Percentiles rank a stretch among this genome's conserved stretches.
These are phyloP conservation scores for Aphanomyces cochlioides DNA, from an alignment of 352 stramenopile genomes.

Conservation along the genomic window DNA sequence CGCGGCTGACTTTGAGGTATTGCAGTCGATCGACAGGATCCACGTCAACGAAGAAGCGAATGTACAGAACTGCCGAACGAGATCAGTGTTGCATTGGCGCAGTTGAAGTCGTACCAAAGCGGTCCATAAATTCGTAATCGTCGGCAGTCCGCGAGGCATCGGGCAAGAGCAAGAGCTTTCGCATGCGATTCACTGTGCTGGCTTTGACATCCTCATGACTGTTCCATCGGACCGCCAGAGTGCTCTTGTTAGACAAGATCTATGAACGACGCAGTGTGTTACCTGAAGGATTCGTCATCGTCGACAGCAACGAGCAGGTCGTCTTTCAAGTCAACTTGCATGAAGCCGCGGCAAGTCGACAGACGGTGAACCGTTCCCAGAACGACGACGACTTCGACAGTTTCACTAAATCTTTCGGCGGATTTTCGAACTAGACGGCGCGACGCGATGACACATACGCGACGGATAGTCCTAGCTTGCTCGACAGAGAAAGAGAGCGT, in stretches of 20 bases:
- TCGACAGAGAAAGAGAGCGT: too few species aligned
- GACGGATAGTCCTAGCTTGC: too few species aligned
- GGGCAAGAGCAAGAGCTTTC: slow-evolving; percentile 45
- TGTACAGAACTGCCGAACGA: slow-evolving; percentile 40
- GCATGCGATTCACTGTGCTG: slow-evolving; percentile 30
- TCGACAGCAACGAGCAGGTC: background rate
- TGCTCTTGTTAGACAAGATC: background rate
- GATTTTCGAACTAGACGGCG: too few species aligned
- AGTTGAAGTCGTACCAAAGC: slow-evolving; percentile 40
- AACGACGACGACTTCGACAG: too few species aligned
- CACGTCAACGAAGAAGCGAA: slow-evolving; percentile 64
- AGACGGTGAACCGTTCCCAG: too few species aligned
- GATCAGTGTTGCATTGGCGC: background rate
- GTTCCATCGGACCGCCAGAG: too few species aligned
- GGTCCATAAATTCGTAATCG: slow-evolving; percentile 68
- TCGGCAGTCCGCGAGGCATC: slow-evolving; percentile 41
- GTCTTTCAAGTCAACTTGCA: background rate
- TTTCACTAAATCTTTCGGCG: too few species aligned
- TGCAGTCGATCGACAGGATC: slow-evolving; percentile 47
- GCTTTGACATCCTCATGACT: slow-evolving; percentile 8
- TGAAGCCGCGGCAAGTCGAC: background rate
- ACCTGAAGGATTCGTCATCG: too few species aligned
- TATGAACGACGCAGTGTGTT: background rate
- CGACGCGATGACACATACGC: too few species aligned
- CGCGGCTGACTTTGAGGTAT: slow-evolving; percentile 62